Percentiles rank a stretch among this genome's conserved stretches.
Evolutionary conservation across 176 grass and related monocot genomes (phyloP).

Genomic region (Carex parvula): DNA sequence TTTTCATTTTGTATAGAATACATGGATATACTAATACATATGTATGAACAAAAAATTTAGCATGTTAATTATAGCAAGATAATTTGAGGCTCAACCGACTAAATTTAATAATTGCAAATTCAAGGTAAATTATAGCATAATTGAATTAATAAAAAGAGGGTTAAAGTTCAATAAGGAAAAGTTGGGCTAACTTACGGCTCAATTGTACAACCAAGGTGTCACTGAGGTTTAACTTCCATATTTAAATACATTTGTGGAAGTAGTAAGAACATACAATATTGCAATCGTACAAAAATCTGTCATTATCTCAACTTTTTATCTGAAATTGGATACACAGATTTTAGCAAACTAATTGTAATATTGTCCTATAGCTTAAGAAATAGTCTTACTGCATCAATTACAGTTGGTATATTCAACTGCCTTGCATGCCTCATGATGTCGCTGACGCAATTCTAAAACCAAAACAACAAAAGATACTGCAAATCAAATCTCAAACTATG

Average conservation of each 20-base stretch:
- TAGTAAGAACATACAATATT: neutral
- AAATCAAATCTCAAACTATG: neutral
- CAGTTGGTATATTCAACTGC: constrained; percentile 58
- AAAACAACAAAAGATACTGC: constrained; percentile 20
- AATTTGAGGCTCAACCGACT: neutral
- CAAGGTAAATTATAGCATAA: neutral
- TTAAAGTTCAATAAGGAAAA: neutral
- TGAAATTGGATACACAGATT: neutral
- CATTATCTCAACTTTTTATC: neutral
- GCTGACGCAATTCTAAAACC: constrained; percentile 71
- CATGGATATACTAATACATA: neutral
- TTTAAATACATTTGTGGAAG: neutral
- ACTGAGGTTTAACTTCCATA: neutral
- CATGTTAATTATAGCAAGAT: neutral
- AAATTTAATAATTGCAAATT: constrained; percentile 13
- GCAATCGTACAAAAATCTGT: neutral
- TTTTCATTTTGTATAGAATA: constrained; percentile 8
- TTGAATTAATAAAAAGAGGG: neutral
- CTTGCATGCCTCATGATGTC: constrained; percentile 68
- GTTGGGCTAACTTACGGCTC: neutral
- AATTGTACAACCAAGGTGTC: neutral
- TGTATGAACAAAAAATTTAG: neutral
- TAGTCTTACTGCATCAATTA: constrained; percentile 77
- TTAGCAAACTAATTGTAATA: neutral
- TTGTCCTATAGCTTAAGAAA: constrained; percentile 1